Base-by-base conservation (phyloP, 2,329 filamentous ascomycete species). In the Claviceps lovelessii region DNA sequence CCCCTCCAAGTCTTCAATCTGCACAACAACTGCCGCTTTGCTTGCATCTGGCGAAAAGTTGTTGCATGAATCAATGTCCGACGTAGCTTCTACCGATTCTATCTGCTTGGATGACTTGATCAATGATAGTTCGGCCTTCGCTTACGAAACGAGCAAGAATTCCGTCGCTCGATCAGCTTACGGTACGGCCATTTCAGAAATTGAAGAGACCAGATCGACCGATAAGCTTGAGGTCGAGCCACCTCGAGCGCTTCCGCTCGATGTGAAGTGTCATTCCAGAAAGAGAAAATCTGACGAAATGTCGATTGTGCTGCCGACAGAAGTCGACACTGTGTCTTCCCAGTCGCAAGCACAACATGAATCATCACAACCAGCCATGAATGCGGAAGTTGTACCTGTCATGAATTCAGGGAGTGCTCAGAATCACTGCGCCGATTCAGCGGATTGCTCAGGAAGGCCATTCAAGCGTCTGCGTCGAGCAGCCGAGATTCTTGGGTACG, bases 401-500 rank as follows among this genome's bases (percentile, higher is more conserved):
- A 17, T 45, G 50, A 19, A 17, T 5, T 28, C n/a, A 39, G 23
- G 29, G 13, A 23, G 6, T 39, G 17, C 46, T 31, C 10, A 3
- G 13, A 35, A 6, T 15, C 37, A 10, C 9, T 37, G 6, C 23
- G 19, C 19, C 6, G 35, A 28, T 15, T 15, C 13, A 2, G 9
- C 2, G 29, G 31, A 39, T 19, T 17, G 9, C 29, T 6, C 47
- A 9, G 44, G 54, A 5, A 60, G 58, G 10, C 63, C 65, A 17
- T 53, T 37, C 4, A 71, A 71, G 50, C 64, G 68, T 6, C 56
- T 70, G 46, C 65, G 66, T 13, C 65, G 63, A 49, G 65, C 64
- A 46, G 69, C 67, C 4, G 69, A 72, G 52, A 64, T 64, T 0
- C 58, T 71, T 29, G 67, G 69, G 9, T 68, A 66, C 42, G 68